These are phyloP conservation scores for Diaporthe destruens DNA, from an alignment of 2,329 filamentous ascomycete genomes.

Conservation along the genomic window DNA sequence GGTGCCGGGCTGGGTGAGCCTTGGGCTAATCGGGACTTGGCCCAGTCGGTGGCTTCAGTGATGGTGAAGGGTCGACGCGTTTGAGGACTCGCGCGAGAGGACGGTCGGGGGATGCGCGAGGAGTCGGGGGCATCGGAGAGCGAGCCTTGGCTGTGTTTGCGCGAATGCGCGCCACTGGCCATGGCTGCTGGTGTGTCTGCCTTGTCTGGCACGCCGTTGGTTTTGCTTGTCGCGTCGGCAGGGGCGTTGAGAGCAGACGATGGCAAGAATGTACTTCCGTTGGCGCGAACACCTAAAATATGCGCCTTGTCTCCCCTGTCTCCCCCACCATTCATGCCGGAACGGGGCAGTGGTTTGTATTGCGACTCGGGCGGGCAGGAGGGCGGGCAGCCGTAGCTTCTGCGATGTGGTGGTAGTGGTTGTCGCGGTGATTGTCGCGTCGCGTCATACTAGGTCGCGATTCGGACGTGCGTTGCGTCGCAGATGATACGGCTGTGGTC, in stretches of 20 bases:
- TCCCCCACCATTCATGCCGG: constrained; percentile 47
- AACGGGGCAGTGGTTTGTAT: constrained; percentile 29
- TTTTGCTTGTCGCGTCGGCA: constrained; percentile 42
- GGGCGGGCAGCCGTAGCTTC: constrained; percentile 34
- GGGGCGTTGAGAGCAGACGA: constrained; percentile 51
- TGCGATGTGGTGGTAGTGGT: constrained; percentile 34
- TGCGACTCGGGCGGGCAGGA: constrained; percentile 32
- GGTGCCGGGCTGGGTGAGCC: constrained; percentile 67
- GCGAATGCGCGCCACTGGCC: constrained; percentile 39
- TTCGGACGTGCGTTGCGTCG: constrained; percentile 7
- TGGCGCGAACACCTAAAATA: constrained; percentile 43
- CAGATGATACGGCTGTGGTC: background rate
- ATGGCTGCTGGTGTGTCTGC: constrained; percentile 29
- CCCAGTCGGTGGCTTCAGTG: constrained; percentile 57
- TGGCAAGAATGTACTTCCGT: constrained; percentile 46
- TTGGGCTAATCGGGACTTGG: constrained; percentile 53
- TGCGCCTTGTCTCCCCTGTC: constrained; percentile 39
- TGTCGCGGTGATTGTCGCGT: constrained; percentile 30
- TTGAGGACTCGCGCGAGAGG: constrained; percentile 40
- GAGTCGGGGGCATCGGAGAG: constrained; percentile 43
- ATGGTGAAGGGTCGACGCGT: constrained; percentile 54
- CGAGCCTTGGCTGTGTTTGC: constrained; percentile 45
- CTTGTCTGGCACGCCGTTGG: constrained; percentile 39
- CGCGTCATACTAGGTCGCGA: constrained; percentile 42
- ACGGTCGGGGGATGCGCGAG: constrained; percentile 50